Evolutionary conservation across 805 yeast species (phyloP).

Genomic region (Monosporozyma servazzii): DNA sequence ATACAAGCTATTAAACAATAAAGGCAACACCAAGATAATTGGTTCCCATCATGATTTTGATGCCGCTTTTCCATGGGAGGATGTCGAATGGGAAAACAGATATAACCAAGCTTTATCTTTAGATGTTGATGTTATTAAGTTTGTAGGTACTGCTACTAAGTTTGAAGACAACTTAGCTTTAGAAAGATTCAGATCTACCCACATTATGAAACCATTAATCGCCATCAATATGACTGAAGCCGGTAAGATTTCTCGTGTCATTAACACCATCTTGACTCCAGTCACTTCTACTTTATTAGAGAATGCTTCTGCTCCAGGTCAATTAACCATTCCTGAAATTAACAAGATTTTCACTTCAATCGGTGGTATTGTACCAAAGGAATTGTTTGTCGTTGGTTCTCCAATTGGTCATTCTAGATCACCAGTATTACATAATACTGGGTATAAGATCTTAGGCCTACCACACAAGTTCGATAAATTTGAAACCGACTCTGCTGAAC

Average conservation of each 20-base stretch:
- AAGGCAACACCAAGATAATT: conserved; percentile 60
- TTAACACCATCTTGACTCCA: conserved; percentile 73
- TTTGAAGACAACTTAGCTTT: conserved; percentile 61
- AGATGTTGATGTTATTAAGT: conserved; percentile 67
- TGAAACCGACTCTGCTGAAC: conserved; percentile 56
- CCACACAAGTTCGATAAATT: conserved; percentile 61
- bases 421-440: conserved; percentile 77
- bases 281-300: conserved; percentile 67
- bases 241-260: conserved; percentile 74
- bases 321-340: conserved; percentile 56
- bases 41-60: conserved; percentile 75
- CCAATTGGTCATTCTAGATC: conserved; percentile 86
- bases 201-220: conserved; percentile 53
- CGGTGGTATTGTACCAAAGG: conserved; percentile 52
- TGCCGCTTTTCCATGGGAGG: conserved; percentile 55
- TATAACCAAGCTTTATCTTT: conserved; percentile 57
- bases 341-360: conserved; percentile 46
- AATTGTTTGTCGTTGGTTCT: conserved; percentile 66
- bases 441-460: conserved; percentile 62
- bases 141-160: conserved; percentile 65
- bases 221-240: conserved; percentile 71
- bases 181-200: conserved; percentile 57
- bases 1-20: conserved; percentile 41
- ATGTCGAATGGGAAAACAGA: conserved; percentile 64
- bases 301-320: conserved; percentile 71